Evolutionary conservation across 192 early-diverging fungal genomes (phyloP), one percentile per base, ranked within the genome.

Genomic region (Podila minutissima): DNA sequence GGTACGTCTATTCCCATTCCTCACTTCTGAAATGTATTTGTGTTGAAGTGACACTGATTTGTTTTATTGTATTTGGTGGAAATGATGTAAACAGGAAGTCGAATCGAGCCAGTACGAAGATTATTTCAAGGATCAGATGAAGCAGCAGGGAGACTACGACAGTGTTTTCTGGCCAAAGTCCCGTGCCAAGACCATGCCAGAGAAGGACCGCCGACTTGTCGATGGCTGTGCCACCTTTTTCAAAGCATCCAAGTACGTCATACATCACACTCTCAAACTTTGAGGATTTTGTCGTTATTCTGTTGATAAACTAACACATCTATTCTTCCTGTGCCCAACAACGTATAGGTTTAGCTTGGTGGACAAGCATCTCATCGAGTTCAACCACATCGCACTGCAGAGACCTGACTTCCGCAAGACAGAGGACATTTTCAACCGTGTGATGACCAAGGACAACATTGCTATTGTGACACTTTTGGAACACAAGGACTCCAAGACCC

Each of bases 211-310:
- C 59, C 84, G 91, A 64, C 78, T 82, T 32, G 97, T 99, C 3
- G 97, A 99, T 83, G 97, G 97, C 9, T 99, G 97, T 83, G 97
- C 96, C 19, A 97, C 92, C 2, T 97, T 99, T 77, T 99, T 90
- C 87, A 95, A 94, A 72, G 62, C 89, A 65, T 86, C 89, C 60
- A 97, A 95, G 93, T 95, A 89, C 55, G 88, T 64, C 26, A 10
- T 95, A 89, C 55, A 88, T 64, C 26, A 10, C 35, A 37, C 29
- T 12, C 11, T 35, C 24, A 15, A 22, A 19, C 3, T 15, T 17
- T 15, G 13, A 46, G 13, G 4, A 4, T 13, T 46, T 46, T 46
- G 8, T 46, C 3, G 41, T 46, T 46, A 13, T 13, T 17, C 41
- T 46, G 0, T 32, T 24, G 10, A 33, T 20, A 67, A 31, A 29